These are phyloP conservation scores for Populus hybrid DNA, from an alignment of 441 rosid genomes.

Conservation along the genomic window DNA sequence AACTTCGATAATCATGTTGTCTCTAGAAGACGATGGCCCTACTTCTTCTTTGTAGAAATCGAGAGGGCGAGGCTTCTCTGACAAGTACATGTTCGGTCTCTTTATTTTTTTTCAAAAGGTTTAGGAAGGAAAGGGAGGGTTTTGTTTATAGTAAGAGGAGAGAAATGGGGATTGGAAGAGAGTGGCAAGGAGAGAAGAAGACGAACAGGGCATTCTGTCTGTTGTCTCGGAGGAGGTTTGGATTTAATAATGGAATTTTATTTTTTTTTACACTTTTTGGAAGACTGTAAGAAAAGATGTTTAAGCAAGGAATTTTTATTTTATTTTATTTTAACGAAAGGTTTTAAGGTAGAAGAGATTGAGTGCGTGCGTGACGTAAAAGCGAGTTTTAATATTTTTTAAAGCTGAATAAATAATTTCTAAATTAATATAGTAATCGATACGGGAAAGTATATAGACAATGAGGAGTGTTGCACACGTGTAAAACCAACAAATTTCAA, in stretches of 20 bases:
- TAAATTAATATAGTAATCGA: too few species aligned
- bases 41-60: conserved; percentile 75
- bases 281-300: not conserved
- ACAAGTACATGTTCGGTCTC: conserved; percentile 48
- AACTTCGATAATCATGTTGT: conserved; percentile 93
- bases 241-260: not conserved
- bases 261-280: not conserved
- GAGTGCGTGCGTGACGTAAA: not conserved
- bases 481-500: too few species aligned
- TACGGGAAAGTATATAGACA: too few species aligned
- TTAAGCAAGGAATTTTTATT: too few species aligned
- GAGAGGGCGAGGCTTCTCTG: conserved; percentile 72
- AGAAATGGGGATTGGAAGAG: not conserved
- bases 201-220: not conserved
- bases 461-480: too few species aligned
- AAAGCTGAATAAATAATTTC: too few species aligned
- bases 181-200: not conserved
- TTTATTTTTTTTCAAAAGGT: not conserved
- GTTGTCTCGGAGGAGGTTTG: not conserved
- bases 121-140: not conserved
- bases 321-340: too few species aligned
- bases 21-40: conserved; percentile 36
- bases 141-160: not conserved
- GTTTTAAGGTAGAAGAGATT: not conserved
- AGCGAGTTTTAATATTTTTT: too few species aligned